Evolutionary conservation across 2,329 filamentous ascomycete species (phyloP).

Genomic region (Botrytis sinoallii): DNA sequence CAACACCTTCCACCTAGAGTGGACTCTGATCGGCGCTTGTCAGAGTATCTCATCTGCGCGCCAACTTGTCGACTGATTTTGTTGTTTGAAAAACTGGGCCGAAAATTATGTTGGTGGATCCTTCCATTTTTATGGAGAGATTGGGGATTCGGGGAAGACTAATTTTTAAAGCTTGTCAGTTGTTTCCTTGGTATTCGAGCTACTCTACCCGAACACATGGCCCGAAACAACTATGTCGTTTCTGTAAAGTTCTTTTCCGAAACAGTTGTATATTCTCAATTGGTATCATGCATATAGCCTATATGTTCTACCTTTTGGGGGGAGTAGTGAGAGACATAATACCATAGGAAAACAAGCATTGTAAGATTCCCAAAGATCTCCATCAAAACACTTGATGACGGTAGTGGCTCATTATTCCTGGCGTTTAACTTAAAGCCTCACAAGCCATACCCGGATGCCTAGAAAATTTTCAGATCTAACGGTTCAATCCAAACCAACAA

Average conservation of each 20-base stretch:
- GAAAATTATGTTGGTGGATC: conserved; percentile 9
- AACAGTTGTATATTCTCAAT: background rate
- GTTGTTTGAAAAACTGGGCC: conserved; percentile 7
- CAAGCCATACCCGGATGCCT: conserved; percentile 4
- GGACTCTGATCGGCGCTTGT: conserved; percentile 9
- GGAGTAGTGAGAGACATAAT: background rate
- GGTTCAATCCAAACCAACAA: background rate
- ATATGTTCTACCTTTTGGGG: background rate
- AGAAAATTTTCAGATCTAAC: background rate
- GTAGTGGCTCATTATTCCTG: background rate
- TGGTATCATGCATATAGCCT: background rate
- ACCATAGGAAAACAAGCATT: background rate
- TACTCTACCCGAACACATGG: conserved; percentile 1
- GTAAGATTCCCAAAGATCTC: background rate
- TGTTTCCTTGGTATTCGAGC: background rate
- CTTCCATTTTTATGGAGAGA: background rate
- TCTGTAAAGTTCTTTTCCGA: background rate
- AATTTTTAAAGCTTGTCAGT: background rate
- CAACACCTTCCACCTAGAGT: background rate
- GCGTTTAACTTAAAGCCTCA: conserved; percentile 1
- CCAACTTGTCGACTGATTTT: background rate
- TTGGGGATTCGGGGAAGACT: conserved; percentile 13
- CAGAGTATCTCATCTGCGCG: conserved; percentile 3
- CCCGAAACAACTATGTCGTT: background rate
- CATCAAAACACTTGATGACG: background rate